Evolutionary conservation across 116 monocot genomes (phyloP).

Genomic region (Cymodocea nodosa): DNA sequence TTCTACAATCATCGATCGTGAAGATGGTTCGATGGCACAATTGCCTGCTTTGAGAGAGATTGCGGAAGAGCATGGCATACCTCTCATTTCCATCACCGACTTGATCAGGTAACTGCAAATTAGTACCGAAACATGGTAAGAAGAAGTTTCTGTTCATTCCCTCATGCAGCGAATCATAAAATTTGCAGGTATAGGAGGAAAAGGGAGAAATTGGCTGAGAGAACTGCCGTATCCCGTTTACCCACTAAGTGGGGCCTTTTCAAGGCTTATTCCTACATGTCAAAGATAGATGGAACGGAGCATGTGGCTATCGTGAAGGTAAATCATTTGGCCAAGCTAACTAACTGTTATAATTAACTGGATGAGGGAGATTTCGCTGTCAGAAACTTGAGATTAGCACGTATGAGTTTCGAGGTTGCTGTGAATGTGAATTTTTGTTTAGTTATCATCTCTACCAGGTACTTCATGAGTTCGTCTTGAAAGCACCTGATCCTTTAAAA

Average conservation of each 20-base stretch:
- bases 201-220: slow-evolving; percentile 61
- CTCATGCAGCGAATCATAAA: neutral
- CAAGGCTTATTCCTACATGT: slow-evolving; percentile 53
- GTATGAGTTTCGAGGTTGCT: too few relatives aligned
- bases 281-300: slow-evolving; percentile 75
- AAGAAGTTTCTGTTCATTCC: neutral
- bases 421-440: too few relatives aligned
- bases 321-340: too few relatives aligned
- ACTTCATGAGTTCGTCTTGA: too few relatives aligned
- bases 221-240: slow-evolving; percentile 53
- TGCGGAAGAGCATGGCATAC: slow-evolving; percentile 37
- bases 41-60: slow-evolving; percentile 33
- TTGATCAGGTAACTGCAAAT: slow-evolving; percentile 45
- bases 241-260: slow-evolving; percentile 81
- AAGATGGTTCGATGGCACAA: slow-evolving; percentile 59
- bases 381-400: too few relatives aligned
- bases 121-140: neutral
- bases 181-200: slow-evolving; percentile 79
- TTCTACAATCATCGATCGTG: slow-evolving; percentile 51
- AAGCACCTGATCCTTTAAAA: too few relatives aligned
- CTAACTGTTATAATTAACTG: too few relatives aligned
- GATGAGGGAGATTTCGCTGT: too few relatives aligned
- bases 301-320: slow-evolving; percentile 88
- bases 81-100: slow-evolving; percentile 64
- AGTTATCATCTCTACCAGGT: too few relatives aligned